Evolutionary conservation across 2,329 filamentous ascomycete genomes (phyloP).

Genomic region (Trichoderma koningii): DNA sequence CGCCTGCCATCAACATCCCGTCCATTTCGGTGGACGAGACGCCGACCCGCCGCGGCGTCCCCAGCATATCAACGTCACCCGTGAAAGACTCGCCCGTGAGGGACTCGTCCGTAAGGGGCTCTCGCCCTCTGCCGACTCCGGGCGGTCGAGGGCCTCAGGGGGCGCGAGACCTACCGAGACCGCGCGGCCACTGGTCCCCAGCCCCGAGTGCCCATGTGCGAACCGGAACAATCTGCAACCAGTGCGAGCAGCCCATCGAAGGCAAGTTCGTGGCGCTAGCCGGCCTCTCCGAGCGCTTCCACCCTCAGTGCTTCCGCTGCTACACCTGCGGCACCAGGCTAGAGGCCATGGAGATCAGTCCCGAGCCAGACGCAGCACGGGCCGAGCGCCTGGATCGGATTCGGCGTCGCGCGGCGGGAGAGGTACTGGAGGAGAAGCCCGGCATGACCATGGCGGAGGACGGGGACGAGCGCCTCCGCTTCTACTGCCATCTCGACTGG

Average conservation of each 20-base stretch:
- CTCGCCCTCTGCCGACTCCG: slow-evolving; percentile 50
- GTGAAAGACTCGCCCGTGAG: slow-evolving; percentile 39
- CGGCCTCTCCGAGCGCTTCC: slow-evolving; percentile 74
- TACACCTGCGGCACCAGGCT: slow-evolving; percentile 83
- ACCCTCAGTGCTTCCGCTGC: slow-evolving; percentile 91
- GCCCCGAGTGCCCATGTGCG: slow-evolving; percentile 50
- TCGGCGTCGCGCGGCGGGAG: slow-evolving; percentile 58
- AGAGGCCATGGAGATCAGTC: slow-evolving; percentile 94
- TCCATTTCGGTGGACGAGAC: slow-evolving; percentile 49
- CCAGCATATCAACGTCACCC: slow-evolving; percentile 50
- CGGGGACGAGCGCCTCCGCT: slow-evolving; percentile 72
- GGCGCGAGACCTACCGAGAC: slow-evolving; percentile 44
- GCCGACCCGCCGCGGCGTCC: slow-evolving; percentile 43
- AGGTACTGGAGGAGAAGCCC: slow-evolving; percentile 62
- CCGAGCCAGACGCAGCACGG: slow-evolving; percentile 76
- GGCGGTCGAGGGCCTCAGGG: slow-evolving; percentile 38
- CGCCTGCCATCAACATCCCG: slow-evolving; percentile 51
- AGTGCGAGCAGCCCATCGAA: slow-evolving; percentile 81
- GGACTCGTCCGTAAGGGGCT: slow-evolving; percentile 34
- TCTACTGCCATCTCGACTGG: slow-evolving; percentile 99
- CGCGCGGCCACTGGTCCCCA: slow-evolving; percentile 62
- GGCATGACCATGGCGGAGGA: slow-evolving; percentile 68
- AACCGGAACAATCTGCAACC: slow-evolving; percentile 74
- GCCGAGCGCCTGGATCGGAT: slow-evolving; percentile 74
- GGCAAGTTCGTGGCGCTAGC: slow-evolving; percentile 86